Conservation (phyloP, 2,329 filamentous ascomycete species). For the Escovopsis sp. region DNA sequence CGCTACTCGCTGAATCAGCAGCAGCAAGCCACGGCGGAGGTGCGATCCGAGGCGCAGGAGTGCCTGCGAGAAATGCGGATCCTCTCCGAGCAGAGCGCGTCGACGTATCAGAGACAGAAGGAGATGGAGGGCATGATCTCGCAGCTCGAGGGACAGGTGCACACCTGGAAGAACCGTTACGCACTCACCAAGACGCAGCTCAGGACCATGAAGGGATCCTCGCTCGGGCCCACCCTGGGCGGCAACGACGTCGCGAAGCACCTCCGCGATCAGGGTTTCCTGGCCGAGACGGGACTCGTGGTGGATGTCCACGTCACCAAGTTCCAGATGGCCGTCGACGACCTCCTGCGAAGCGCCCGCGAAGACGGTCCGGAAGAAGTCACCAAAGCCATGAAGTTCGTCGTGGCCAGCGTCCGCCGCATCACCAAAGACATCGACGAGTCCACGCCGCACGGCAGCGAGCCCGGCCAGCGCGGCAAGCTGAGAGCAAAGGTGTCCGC, state of each 20-base stretch:
- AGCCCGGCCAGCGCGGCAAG: slow-evolving; percentile 43
- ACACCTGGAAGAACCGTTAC: slow-evolving; percentile 83
- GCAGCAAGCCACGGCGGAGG: slow-evolving; percentile 71
- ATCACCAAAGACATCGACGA: slow-evolving; percentile 71
- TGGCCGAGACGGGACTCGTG: slow-evolving; percentile 59
- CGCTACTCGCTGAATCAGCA: slow-evolving; percentile 54
- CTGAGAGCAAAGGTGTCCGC: slow-evolving; percentile 74
- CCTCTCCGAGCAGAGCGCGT: slow-evolving; percentile 65
- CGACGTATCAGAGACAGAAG: slow-evolving; percentile 68
- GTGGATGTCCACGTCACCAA: slow-evolving; percentile 88
- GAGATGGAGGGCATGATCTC: slow-evolving; percentile 61
- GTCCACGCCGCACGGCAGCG: slow-evolving; percentile 35
- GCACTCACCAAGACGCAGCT: slow-evolving; percentile 78
- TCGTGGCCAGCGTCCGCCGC: slow-evolving; percentile 66
- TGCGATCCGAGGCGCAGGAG: slow-evolving; percentile 65
- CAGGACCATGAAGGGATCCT: slow-evolving; percentile 64
- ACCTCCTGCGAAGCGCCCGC: slow-evolving; percentile 65
- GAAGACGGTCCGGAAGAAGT: slow-evolving; percentile 57
- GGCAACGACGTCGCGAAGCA: slow-evolving; percentile 56
- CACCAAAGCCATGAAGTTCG: slow-evolving; percentile 73
- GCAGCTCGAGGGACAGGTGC: slow-evolving; percentile 65
- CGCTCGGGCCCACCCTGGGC: slow-evolving; percentile 49
- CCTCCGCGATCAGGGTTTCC: slow-evolving; percentile 50
- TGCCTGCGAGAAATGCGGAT: slow-evolving; percentile 82
- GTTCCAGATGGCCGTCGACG: slow-evolving; percentile 89